Conservation (phyloP, 345 rosid genomes). For the Gossypium rotundifolium region DNA sequence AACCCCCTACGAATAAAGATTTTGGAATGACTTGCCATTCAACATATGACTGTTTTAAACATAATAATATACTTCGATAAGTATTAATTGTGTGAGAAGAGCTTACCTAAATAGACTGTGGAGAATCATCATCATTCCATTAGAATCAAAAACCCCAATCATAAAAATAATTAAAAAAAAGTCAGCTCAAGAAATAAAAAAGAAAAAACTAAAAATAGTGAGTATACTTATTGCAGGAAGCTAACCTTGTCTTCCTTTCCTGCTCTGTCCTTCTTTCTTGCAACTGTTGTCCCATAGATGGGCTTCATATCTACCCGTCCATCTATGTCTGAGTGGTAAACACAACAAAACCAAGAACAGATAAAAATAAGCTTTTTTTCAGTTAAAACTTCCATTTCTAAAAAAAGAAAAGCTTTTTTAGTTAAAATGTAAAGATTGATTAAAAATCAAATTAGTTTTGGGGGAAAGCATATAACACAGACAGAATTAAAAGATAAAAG, state of each 20-base stretch:
- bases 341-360: not conserved
- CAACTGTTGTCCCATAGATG: constrained; percentile 99
- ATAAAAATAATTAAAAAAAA: constrained; percentile 22
- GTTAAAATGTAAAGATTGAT: not conserved
- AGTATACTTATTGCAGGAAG: constrained; percentile 11
- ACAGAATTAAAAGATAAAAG: not conserved
- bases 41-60: not conserved
- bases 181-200: constrained; percentile 6
- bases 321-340: constrained; percentile 56
- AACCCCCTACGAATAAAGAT: constrained; percentile 62
- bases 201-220: constrained; percentile 14
- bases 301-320: constrained; percentile 99
- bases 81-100: not conserved
- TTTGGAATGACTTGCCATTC: constrained; percentile 24
- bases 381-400: not conserved
- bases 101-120: constrained; percentile 88
- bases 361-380: not conserved
- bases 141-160: constrained; percentile 21
- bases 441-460: constrained; percentile 1
- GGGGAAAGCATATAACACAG: not conserved
- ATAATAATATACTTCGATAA: not conserved
- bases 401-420: not conserved
- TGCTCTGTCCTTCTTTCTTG: constrained; percentile 72
- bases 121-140: constrained; percentile 29
- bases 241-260: constrained; percentile 13